These are phyloP conservation scores for Hypoxylon perforatum DNA, from an alignment of 495 filamentous ascomycete genomes.

Conservation along the genomic window DNA sequence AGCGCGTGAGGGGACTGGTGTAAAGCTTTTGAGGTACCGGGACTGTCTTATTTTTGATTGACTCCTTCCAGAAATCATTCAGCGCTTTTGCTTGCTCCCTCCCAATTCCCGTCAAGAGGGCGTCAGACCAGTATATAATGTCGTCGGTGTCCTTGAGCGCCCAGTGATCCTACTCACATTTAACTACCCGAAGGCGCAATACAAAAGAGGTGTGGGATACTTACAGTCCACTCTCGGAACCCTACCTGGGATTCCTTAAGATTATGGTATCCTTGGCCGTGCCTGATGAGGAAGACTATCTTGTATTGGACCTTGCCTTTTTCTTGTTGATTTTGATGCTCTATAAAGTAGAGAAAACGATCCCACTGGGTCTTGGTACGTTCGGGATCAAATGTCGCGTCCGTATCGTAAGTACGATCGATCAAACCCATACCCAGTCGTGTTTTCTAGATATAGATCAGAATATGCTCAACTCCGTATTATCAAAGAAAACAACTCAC, in stretches of 20 bases:
- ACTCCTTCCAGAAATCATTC: conserved; percentile 70
- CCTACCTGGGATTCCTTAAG: conserved; percentile 50
- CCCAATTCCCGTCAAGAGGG: conserved; percentile 71
- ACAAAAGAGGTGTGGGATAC: not conserved
- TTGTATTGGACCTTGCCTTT: conserved; percentile 43
- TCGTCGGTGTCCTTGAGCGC: conserved; percentile 74
- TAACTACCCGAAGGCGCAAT: not conserved
- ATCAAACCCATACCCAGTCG: conserved; percentile 47
- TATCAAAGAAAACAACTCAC: conserved; percentile 7
- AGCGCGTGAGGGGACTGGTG: conserved; percentile 74
- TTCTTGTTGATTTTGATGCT: conserved; percentile 36
- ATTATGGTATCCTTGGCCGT: conserved; percentile 54
- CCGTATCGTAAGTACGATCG: conserved; percentile 43
- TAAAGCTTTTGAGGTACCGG: conserved; percentile 75
- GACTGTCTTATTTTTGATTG: conserved; percentile 63
- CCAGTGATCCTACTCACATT: conserved; percentile 65
- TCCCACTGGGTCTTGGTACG: conserved; percentile 43
- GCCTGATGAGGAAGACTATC: conserved; percentile 48
- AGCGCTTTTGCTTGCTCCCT: conserved; percentile 69
- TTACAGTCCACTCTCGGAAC: conserved; percentile 48
- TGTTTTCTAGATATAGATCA: conserved; percentile 32
- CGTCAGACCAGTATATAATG: conserved; percentile 74
- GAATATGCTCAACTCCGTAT: not conserved
- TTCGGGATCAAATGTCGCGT: conserved; percentile 31
- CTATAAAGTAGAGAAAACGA: conserved; percentile 45